phyloP scores from a whole-genome alignment of 2,329 filamentous ascomycete species.

The Colletotrichum plurivorum region DNA sequence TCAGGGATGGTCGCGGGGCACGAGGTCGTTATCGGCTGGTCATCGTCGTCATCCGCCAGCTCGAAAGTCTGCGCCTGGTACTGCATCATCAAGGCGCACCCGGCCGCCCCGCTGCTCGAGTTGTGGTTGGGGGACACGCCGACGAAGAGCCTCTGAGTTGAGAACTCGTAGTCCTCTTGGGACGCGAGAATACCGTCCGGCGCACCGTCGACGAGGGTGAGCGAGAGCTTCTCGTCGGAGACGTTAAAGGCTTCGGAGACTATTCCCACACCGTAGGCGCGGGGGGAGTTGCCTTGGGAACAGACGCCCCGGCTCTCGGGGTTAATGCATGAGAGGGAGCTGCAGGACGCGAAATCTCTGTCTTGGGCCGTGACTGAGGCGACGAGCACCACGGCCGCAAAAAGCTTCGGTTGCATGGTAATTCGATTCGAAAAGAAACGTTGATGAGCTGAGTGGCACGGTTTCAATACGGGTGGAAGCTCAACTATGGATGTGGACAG shows the following conservation, averaged over 20 bases:
- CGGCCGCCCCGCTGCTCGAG: background rate
- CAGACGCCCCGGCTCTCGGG: background rate
- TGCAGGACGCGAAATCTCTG: background rate
- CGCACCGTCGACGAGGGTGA: conserved; percentile 5
- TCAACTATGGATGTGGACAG: too few relatives aligned
- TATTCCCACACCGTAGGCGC: background rate
- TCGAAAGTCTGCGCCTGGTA: conserved; percentile 4
- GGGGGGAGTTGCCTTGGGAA: background rate
- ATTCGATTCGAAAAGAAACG: background rate
- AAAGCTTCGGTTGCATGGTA: background rate
- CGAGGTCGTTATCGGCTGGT: background rate
- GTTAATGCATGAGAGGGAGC: conserved; percentile 1
- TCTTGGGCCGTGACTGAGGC: background rate
- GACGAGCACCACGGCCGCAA: background rate
- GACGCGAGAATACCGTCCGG: background rate
- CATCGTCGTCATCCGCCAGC: background rate
- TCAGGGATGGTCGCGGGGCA: background rate
- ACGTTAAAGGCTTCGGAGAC: background rate
- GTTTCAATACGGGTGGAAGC: too few relatives aligned
- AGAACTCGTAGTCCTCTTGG: background rate
- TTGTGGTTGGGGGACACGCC: background rate
- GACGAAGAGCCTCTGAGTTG: conserved; percentile 11
- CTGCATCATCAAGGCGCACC: conserved; percentile 5
- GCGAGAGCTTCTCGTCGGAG: background rate
- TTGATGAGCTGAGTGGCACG: background rate